These are phyloP conservation scores for Cystofilobasidium bisporidii DNA, from an alignment of 768 basidiomycete genomes.

Conservation along the genomic window DNA sequence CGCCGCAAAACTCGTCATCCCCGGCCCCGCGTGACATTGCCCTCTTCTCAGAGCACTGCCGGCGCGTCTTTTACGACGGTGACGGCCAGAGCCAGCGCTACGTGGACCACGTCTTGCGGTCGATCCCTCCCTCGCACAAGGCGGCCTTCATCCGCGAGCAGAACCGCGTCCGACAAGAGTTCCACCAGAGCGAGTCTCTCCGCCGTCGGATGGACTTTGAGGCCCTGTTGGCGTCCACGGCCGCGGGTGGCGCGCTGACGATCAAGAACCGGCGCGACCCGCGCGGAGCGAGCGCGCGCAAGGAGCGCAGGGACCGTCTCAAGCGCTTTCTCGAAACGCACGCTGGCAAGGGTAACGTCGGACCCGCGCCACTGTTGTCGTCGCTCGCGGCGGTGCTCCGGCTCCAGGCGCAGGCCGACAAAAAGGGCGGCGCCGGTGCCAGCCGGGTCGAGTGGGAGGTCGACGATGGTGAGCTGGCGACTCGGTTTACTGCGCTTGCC, in stretches of 20 bases:
- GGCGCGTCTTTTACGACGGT: constrained; percentile 15
- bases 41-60: constrained; percentile 17
- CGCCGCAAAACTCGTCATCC: constrained; percentile 25
- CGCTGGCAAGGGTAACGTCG: constrained; percentile 24
- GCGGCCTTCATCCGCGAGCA: constrained; percentile 26
- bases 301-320: constrained; percentile 21
- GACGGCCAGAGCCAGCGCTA: neutral
- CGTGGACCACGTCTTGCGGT: constrained; percentile 11
- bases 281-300: constrained; percentile 11
- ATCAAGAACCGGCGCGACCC: constrained; percentile 15
- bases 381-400: constrained; percentile 14
- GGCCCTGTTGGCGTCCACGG: constrained; percentile 16
- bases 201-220: constrained; percentile 25
- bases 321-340: constrained; percentile 16
- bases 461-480: constrained; percentile 30
- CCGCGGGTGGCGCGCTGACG: constrained; percentile 8
- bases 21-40: constrained; percentile 23
- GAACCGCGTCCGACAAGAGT: constrained; percentile 10
- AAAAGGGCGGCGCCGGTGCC: constrained; percentile 22
- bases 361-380: constrained; percentile 22
- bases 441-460: constrained; percentile 27
- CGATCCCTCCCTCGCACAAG: constrained; percentile 24
- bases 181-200: constrained; percentile 5
- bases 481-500: too few species aligned
- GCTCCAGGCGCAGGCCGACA: constrained; percentile 19